Conservation (phyloP, 129 eudicot genomes). For the Kitagawia praeruptora region DNA sequence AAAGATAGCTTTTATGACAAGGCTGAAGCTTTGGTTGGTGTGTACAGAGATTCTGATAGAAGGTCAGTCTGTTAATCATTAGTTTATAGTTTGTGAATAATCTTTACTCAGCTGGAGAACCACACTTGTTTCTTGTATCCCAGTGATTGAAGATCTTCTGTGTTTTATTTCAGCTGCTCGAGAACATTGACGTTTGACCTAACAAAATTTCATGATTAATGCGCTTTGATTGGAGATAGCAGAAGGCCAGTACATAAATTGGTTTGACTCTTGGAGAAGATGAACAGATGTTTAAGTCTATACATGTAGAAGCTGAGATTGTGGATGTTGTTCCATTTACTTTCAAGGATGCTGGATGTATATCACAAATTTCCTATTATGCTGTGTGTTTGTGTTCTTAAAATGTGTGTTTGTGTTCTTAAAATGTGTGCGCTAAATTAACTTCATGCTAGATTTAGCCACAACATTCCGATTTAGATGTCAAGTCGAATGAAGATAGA, state of each 20-base stretch:
- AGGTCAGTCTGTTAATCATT: conserved; percentile 28
- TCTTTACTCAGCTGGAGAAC: neutral
- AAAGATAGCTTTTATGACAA: conserved; percentile 97
- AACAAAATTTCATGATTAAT: conserved; percentile 63
- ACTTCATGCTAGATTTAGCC: neutral
- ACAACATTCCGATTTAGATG: neutral
- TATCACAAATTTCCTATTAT: neutral
- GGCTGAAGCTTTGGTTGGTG: conserved; percentile 98
- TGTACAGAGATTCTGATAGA: conserved; percentile 75
- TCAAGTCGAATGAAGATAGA: neutral
- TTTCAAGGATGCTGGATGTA: neutral
- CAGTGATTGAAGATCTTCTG: neutral
- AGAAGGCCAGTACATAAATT: conserved; percentile 5
- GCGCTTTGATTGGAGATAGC: conserved; percentile 11
- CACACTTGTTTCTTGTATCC: neutral
- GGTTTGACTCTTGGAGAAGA: conserved; percentile 11
- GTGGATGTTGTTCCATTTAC: neutral
- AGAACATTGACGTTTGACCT: conserved; percentile 85
- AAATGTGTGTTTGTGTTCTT: neutral
- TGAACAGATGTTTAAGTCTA: neutral
- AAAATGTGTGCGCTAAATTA: neutral
- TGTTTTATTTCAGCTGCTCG: conserved; percentile 56
- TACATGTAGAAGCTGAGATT: conserved; percentile 5
- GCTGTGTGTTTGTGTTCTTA: neutral
- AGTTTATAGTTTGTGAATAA: neutral